phyloP scores from a whole-genome alignment of 1,284 basidiomycete species.

The Trametes polyzona region DNA sequence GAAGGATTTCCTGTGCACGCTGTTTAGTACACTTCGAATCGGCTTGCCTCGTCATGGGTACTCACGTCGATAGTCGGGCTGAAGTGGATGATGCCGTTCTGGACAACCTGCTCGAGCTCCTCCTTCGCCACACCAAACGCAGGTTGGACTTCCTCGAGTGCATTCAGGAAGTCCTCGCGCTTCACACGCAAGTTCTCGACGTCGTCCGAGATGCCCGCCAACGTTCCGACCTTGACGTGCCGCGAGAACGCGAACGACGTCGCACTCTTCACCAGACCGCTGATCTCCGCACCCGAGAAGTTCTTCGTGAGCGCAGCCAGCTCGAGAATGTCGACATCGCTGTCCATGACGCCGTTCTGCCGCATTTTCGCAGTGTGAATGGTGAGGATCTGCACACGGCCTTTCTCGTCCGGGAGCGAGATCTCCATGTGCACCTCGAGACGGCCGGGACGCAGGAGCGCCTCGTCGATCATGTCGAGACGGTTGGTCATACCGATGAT shows the following conservation, averaged over 20 bases:
- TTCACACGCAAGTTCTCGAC: constrained; percentile 94
- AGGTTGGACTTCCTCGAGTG: constrained; percentile 94
- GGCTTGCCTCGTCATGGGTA: constrained; percentile 27
- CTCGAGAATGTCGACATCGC: constrained; percentile 85
- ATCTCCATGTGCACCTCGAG: constrained; percentile 99
- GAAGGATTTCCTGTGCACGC: constrained; percentile 74
- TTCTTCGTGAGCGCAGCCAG: constrained; percentile 92
- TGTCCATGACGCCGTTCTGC: constrained; percentile 88
- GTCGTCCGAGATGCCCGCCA: constrained; percentile 96
- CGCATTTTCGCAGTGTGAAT: constrained; percentile 98
- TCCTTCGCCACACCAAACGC: constrained; percentile 99
- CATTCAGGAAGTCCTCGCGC: constrained; percentile 86
- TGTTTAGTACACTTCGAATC: not conserved
- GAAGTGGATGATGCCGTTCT: constrained; percentile 97
- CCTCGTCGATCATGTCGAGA: constrained; percentile 99
- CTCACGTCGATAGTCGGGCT: constrained; percentile 74
- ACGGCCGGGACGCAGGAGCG: constrained; percentile 95
- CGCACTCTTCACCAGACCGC: constrained; percentile 96
- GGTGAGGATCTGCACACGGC: constrained; percentile 91
- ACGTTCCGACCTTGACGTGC: constrained; percentile 94
- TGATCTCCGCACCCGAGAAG: constrained; percentile 97
- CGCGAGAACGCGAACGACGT: constrained; percentile 98
- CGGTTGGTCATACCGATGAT: constrained; percentile 99
- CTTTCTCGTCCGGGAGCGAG: constrained; percentile 92
- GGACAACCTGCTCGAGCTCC: constrained; percentile 91